Percentiles rank a stretch among this genome's conserved stretches.
These are phyloP conservation scores for Penicillium sp. DNA, from an alignment of 2,329 filamentous ascomycete species.

Conservation along the genomic window DNA sequence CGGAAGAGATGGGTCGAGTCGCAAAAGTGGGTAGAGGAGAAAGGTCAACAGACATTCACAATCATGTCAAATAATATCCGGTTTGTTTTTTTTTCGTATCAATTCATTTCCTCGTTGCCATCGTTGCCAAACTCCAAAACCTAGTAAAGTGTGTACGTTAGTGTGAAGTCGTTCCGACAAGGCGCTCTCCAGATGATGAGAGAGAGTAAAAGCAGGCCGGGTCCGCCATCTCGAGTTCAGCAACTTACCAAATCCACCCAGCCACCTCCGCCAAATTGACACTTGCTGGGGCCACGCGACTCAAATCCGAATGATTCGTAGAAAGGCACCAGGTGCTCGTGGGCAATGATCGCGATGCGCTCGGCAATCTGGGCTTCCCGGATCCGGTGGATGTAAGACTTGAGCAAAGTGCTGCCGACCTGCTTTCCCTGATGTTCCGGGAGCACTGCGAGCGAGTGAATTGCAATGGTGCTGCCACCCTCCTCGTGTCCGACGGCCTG, in stretches of 20 bases:
- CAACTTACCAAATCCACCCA: conserved; percentile 73
- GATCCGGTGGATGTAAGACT: conserved; percentile 71
- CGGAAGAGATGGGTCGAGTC: neutral
- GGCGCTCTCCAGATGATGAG: too few species aligned
- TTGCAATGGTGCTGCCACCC: conserved; percentile 64
- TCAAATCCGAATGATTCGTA: conserved; percentile 72
- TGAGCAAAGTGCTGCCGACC: conserved; percentile 67
- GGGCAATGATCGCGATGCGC: conserved; percentile 68
- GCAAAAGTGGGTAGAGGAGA: too few species aligned
- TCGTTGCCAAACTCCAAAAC: conserved; percentile 25
- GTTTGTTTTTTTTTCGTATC: neutral
- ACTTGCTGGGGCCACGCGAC: conserved; percentile 61
- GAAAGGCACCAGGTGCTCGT: conserved; percentile 66
- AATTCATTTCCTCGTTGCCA: conserved; percentile 14
- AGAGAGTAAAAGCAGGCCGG: neutral
- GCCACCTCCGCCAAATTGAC: conserved; percentile 67
- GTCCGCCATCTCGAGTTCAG: neutral
- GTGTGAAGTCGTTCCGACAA: neutral
- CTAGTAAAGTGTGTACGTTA: conserved; percentile 10
- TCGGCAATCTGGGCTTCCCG: conserved; percentile 64
- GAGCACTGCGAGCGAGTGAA: conserved; percentile 77
- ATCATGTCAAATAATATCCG: too few species aligned
- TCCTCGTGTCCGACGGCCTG: conserved; percentile 62
- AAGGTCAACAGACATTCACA: too few species aligned
- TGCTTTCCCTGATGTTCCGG: conserved; percentile 69